Conservation (phyloP, 1,139 yeast species). For the Hyphopichia burtonii region DNA sequence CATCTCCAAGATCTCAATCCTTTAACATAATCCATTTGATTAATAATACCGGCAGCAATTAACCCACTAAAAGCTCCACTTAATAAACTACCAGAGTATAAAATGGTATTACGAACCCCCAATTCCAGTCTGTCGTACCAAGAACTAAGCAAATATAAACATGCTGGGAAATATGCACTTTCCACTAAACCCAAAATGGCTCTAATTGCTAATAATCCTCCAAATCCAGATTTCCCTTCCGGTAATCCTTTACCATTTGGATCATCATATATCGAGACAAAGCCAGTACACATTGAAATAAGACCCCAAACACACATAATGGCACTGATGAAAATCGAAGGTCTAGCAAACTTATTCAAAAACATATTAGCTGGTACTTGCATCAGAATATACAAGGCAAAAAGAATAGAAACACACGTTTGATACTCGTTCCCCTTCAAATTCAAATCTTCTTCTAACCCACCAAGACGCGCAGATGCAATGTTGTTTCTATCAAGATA, state of each 20-base stretch:
- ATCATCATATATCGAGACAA: slow-evolving; percentile 7
- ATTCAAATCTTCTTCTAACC: slow-evolving; percentile 50
- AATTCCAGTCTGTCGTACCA: slow-evolving; percentile 51
- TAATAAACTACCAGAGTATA: slow-evolving; percentile 64
- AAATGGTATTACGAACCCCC: slow-evolving; percentile 54
- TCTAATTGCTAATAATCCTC: slow-evolving; percentile 47
- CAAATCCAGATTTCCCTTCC: slow-evolving; percentile 23
- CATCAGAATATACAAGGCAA: slow-evolving; percentile 60
- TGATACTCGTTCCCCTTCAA: slow-evolving; percentile 52
- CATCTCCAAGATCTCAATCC: slow-evolving; percentile 66
- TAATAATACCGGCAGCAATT: slow-evolving; percentile 47
- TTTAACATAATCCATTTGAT: slow-evolving; percentile 35
- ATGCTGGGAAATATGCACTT: slow-evolving; percentile 59
- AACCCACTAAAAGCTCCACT: slow-evolving; percentile 86
- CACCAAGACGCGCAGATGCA: slow-evolving; percentile 62
- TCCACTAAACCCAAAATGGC: slow-evolving; percentile 56
- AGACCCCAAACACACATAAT: slow-evolving; percentile 56
- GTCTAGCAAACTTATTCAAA: slow-evolving; percentile 49
- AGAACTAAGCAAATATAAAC: slow-evolving; percentile 45
- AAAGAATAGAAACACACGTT: slow-evolving; percentile 54
- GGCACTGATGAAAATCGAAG: slow-evolving; percentile 48
- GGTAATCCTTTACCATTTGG: slow-evolving; percentile 10
- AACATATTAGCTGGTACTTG: slow-evolving; percentile 56
- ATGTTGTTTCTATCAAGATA: slow-evolving; percentile 61
- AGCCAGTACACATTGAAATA: slow-evolving; percentile 47